Evolutionary conservation across 2,329 filamentous ascomycete genomes (phyloP), one percentile per base, ranked within the genome.

Genomic region (Fusarium pseudocircinatum): DNA sequence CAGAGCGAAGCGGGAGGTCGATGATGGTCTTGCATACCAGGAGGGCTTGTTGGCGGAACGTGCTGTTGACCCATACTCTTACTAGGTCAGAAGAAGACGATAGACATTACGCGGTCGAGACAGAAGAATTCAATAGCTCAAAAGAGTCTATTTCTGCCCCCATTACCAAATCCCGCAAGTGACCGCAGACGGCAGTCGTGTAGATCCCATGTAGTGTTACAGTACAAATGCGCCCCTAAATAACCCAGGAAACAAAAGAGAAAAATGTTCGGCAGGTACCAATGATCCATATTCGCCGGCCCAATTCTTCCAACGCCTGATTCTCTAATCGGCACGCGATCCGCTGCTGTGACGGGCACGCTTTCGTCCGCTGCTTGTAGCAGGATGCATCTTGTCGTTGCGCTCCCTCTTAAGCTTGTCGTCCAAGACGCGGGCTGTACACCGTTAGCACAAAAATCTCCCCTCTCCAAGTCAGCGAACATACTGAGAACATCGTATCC

Each of bases 401-500:
- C 85, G 86, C 78, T 91, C 89, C 74, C 88, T 84, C 85, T 89
- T 90, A 84, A 91, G 87, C 82, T 91, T 91, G 79, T 91, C 87
- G 83, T 91, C 89, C 80, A 91, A 82, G 26, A 92, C 89, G 67
- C 89, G 89, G 22, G 89, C 89, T 91, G 77, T 49, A 32, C 24
- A 14, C 12, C 22, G n/a, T 79, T 72, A 78, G 54, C 44, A 53
- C 20, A n/a, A 3, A 28, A 2, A 3, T 4, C 9, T 3, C 26
- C 18, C 2, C 22, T 14, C 16, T 4, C 2, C 0, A 9, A 53
- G 2, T 10, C 8, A 1, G 7, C 2, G 30, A 61, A 85, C 87
- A 75, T 86, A 94, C 90, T 95, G 68, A 98, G 89, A 63, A 98
- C 93, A 82, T 98, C 95, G 85, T 95, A 98, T 79, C 93, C 93